Evolutionary conservation across 148 eudicot species (phyloP), one percentile per base, ranked within the genome.

Genomic region (Polygonum aviculare): DNA sequence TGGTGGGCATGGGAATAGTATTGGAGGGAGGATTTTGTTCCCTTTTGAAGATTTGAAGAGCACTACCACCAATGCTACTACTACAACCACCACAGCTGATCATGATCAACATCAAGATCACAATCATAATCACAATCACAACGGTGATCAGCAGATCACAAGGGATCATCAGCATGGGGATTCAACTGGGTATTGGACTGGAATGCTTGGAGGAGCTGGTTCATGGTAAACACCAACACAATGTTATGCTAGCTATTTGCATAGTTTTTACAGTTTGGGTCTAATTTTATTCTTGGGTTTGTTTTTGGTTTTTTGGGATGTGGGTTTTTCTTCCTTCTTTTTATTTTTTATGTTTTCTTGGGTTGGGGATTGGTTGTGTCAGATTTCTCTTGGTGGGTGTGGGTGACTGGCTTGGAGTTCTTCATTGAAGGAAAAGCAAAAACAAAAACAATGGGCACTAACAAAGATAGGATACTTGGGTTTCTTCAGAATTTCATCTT

Each of bases 141-240:
- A 63, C 76, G 36, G 48, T 65, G 73, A 54, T 62, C 72, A 67
- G 19, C 71, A 67, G 36, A 67, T 67, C 16, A 67, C 41, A 67
- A 67, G 67, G 35, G 36, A 59, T 59, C 67, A 71, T 72, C 75
- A 72, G 18, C 83, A 85, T 71, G 91, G 82, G 19, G 89, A 86
- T 87, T 82, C 92, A 31, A 79, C 74, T 78, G 93, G 96, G 12
- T 93, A 85, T 79, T 93, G 96, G 96, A 89, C 79, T 83, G 96
- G 98, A 51, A 86, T 90, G 77, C 76, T 89, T 73, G 90, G 90
- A 52, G 87, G 82, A 67, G 80, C 80, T 76, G 91, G 91, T 75
- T 88, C 94, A 79, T 90, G 97, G 93, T 90, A 84, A 82, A 77
- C 38, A 78, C 26, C 26, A 44, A 2, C 31, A 4, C n/a, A 55